Evolutionary conservation across 1,284 basidiomycete genomes (phyloP), one percentile per base, ranked within the genome.

Genomic region (Ustilago trichophora): DNA sequence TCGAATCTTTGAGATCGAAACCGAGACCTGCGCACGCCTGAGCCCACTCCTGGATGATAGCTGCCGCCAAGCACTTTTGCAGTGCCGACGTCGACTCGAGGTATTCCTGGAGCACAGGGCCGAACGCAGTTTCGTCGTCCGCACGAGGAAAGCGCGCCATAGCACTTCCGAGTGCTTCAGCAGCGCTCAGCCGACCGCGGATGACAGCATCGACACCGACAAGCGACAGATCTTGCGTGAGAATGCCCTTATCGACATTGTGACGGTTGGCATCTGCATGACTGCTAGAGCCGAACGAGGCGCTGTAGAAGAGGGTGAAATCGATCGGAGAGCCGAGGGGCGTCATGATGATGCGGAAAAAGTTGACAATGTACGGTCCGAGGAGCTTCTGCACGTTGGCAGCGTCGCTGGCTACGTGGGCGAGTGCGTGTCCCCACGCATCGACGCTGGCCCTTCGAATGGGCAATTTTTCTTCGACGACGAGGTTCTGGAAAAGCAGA

Each of bases 171-270:
- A 98, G 82, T 0, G 93, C 92, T 12, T 87, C 88, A 1, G 92
- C 90, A 2, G 90, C 87, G 4, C 90, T 88, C 4, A 98, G 83
- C 32, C 96, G 86, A 15, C 92, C 92, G 65, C 91, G 88, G 53
- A 96, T 83, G 25, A 93, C 88, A 1, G 88, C 84, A 75, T 97
- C 94, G 13, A 87, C 84, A 7, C 90, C 86, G 22, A 98, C 86
- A 18, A 99, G 85, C 0, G 91, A 88, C 48, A 95, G 84, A 80
- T 99, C 96, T 78, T 98, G 94, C 0, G 88, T 86, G 41, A 98
- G 85, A 88, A 98, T 94, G 56, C 91, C 91, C 85, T 93, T 98
- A 84, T 99, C 96, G 24, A 98, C 91, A 74, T 97, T 95, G 80
- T 98, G 77, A 83, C 83, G 18, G 78, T 81, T 53, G 83, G 84